These are phyloP conservation scores for Stephania yunnanensis DNA, from an alignment of 164 flowering plant genomes.

Conservation along the genomic window DNA sequence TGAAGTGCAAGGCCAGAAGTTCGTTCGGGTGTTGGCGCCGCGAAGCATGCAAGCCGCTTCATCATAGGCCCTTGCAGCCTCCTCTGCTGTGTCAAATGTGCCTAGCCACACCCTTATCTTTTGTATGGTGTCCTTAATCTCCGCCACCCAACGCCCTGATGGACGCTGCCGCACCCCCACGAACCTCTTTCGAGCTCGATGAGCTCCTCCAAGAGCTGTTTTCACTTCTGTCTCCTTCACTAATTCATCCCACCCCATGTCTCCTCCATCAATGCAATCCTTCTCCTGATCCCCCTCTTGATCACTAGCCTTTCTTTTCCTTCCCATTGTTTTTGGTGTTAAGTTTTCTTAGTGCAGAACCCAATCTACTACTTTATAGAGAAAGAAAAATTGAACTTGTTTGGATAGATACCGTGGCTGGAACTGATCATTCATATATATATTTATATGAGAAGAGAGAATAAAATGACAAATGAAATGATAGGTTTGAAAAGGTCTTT, in stretches of 20 bases:
- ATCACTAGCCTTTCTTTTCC: conserved; percentile 25
- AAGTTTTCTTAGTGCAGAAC: too few relatives aligned
- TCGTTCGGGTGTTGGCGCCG: conserved; percentile 44
- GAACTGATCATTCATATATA: not conserved
- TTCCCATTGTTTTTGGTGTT: conserved; percentile 13
- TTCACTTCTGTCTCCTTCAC: conserved; percentile 16
- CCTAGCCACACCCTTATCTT: conserved; percentile 51
- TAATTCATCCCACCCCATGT: conserved; percentile 25
- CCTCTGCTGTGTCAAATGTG: conserved; percentile 45
- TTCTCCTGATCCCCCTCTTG: conserved; percentile 3
- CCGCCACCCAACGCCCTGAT: conserved; percentile 51
- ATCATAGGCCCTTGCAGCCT: conserved; percentile 50
- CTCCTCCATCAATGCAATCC: conserved; percentile 1
- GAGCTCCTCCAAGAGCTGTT: conserved; percentile 15
- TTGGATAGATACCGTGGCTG: not conserved
- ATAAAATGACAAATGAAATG: not conserved
- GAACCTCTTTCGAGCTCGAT: conserved; percentile 29
- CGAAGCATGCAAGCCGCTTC: conserved; percentile 49
- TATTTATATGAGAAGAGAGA: conserved; percentile 4
- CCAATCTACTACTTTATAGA: too few relatives aligned
- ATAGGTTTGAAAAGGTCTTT: conserved; percentile 12
- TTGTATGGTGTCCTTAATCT: conserved; percentile 49
- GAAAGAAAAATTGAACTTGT: too few relatives aligned
- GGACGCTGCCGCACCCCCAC: conserved; percentile 50
- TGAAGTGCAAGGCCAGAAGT: conserved; percentile 30